These are phyloP conservation scores for Mytilinidion resinicola DNA, from an alignment of 495 filamentous ascomycete species.

Conservation along the genomic window DNA sequence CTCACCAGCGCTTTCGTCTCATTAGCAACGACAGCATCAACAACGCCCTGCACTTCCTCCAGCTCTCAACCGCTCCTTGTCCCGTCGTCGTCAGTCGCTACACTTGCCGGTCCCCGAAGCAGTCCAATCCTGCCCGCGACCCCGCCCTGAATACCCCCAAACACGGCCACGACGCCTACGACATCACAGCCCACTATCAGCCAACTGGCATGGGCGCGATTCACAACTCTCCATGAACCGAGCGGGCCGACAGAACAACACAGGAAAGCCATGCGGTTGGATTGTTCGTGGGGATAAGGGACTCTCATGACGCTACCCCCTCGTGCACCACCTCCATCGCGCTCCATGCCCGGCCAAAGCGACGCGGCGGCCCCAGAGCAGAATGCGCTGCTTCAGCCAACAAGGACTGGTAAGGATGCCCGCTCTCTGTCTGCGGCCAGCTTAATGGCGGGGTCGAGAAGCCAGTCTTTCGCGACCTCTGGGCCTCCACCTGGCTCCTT, in stretches of 20 bases:
- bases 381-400: constrained; percentile 29
- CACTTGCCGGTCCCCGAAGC: not conserved
- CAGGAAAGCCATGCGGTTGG: constrained; percentile 28
- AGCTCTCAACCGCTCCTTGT: not conserved
- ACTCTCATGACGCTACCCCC: constrained; percentile 33
- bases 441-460: constrained; percentile 21
- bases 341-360: constrained; percentile 25
- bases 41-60: not conserved
- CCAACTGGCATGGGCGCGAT: not conserved
- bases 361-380: constrained; percentile 23
- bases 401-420: constrained; percentile 34
- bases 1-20: not conserved
- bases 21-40: not conserved
- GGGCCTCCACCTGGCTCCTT: constrained; percentile 79
- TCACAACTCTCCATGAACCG: constrained; percentile 19
- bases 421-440: constrained; percentile 32
- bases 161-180: not conserved
- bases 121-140: too few relatives aligned
- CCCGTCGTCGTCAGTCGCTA: constrained; percentile 1
- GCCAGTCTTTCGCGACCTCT: constrained; percentile 30
- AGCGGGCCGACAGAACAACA: constrained; percentile 9
- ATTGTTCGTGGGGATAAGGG: constrained; percentile 23
- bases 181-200: not conserved
- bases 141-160: not conserved
- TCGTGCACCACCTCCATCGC: constrained; percentile 17